Evolutionary conservation across 2,329 filamentous ascomycete species (phyloP).

Genomic region (Fusarium odoratissimum): DNA sequence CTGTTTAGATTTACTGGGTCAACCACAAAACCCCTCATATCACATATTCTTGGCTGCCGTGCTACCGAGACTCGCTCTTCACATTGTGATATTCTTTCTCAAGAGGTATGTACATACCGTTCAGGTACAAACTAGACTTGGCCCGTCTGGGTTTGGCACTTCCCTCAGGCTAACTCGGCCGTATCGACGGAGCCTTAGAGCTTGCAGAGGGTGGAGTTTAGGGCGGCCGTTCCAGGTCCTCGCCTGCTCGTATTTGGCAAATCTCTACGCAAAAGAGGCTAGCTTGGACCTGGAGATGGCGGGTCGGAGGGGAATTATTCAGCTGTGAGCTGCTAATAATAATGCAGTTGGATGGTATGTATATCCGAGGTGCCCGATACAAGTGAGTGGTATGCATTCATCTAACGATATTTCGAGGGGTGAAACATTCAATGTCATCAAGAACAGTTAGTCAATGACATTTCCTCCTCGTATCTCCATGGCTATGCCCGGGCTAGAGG

Average conservation of each 20-base stretch:
- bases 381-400: conserved; percentile 2
- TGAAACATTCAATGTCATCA: conserved; percentile 5
- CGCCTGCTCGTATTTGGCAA: conserved; percentile 39
- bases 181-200: conserved; percentile 4
- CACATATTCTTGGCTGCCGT: not conserved
- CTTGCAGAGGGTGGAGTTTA: conserved; percentile 12
- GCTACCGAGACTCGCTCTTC: conserved; percentile 1
- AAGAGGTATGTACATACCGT: not conserved
- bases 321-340: not conserved
- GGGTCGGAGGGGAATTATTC: conserved; percentile 12
- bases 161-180: conserved; percentile 12
- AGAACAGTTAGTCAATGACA: not conserved
- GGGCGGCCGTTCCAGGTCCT: conserved; percentile 20
- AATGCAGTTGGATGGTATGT: not conserved
- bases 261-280: conserved; percentile 13
- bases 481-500: not conserved
- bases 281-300: not conserved
- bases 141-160: conserved; percentile 20
- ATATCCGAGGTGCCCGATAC: conserved; percentile 1
- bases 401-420: not conserved
- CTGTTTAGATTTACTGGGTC: not conserved
- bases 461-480: not conserved
- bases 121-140: conserved; percentile 25
- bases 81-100: not conserved
- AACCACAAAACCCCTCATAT: conserved; percentile 2